Evolutionary conservation across 768 basidiomycete genomes (phyloP), one percentile per base, ranked within the genome.

Genomic region (Terana coerulea): DNA sequence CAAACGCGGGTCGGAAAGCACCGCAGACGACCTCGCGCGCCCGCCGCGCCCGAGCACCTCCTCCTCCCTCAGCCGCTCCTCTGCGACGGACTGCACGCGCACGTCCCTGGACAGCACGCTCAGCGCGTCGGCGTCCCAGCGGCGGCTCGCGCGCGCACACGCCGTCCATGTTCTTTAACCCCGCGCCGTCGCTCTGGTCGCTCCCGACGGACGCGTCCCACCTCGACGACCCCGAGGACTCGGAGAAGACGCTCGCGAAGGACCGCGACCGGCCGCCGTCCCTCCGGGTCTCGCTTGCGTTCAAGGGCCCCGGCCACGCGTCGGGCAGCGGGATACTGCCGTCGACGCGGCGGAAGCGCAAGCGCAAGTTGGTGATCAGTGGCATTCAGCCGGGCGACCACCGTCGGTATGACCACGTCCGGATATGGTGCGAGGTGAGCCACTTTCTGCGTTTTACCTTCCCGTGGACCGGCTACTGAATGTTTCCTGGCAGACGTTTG

Each of bases 391-490:
- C 73, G 12, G 75, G 76, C 17, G 88, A 91, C 59, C 65, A 73
- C 21, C 71, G 72, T 30, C 83, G 83, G 56, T 78, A 86, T 59
- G 85, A 89, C 33, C 85, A 76, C 2, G 73, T 84, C 11, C 83
- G 80, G 60, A 74, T 71, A 53, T 91, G 88, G 88, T 91, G 88
- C 59, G 85, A 88, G 74, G 86, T 87, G 62, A 47, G 75, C 65
- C 1, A 17, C 21, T 24, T 19, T 26, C 33, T 29, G 47, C 8
- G 11, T 19, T 28, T n/a, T 9, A 28, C 37, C n/a, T 24, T 4
- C 28, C 31, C 35, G 48, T 34, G 22, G 15, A 40, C 39, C 17
- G 8, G 34, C 21, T 19, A 17, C 4, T 19, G 14, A 9, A 25
- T 48, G 5, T 11, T n/a, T 11, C 10, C 12, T 30, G 9, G 26